Evolutionary conservation across 179 eudicot genomes (phyloP), one percentile per base, ranked within the genome.

Genomic region (Gypsophila paniculata): DNA sequence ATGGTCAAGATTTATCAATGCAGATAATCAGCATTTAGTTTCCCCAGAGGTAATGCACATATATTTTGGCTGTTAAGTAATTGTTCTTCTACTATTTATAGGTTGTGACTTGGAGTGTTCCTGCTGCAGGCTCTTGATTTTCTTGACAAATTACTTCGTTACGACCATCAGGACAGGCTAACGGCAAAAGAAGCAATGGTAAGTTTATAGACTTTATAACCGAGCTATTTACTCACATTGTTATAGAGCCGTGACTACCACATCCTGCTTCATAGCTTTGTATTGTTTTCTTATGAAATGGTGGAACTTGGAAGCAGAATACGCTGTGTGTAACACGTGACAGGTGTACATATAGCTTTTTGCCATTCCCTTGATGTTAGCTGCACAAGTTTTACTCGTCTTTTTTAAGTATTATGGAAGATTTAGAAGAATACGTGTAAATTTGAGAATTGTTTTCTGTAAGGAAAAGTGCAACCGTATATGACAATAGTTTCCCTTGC

Each of bases 151-250:
- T 96, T 93, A 72, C 98, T 93, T 67, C 91, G 96, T n/a, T 93
- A 93, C 83, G 98, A 93, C 77, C 98, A 93, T 82, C 97, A 93
- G 74, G 96, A 91, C 55, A 91, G 98, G 76, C 90, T 89, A 76
- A 91, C 97, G 46, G 98, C 98, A 61, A 91, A 75, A 85, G 98
- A 91, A 84, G 98, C 98, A 60, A 93, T 93, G 98, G 98, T 91
- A 84, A 72, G 69, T 62, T 32, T 17, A 44, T 69, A 39, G 23
- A 0, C 52, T 46, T 11, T 46, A 10, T n/a, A n/a, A n/a, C n/a
- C n/a, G n/a, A n/a, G n/a, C n/a, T n/a, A n/a, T n/a, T n/a, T n/a
- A n/a, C n/a, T n/a, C n/a, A n/a, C n/a, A n/a, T n/a, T n/a, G n/a
- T n/a, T n/a, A n/a, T n/a, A n/a, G n/a, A n/a, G n/a, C n/a, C n/a